These are phyloP conservation scores for Amylostereum areolatum DNA, from an alignment of 1,284 basidiomycete species.

Conservation along the genomic window DNA sequence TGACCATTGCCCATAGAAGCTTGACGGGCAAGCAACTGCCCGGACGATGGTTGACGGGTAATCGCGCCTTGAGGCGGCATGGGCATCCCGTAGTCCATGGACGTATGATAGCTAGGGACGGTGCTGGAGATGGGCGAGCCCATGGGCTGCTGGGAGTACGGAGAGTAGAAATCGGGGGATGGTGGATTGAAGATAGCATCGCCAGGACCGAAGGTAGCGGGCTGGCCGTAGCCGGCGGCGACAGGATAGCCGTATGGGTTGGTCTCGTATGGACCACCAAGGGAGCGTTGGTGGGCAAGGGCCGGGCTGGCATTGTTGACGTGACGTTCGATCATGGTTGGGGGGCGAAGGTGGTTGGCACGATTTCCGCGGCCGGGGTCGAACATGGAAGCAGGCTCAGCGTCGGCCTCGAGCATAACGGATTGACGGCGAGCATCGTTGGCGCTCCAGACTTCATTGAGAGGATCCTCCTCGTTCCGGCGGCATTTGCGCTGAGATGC, in stretches of 20 bases:
- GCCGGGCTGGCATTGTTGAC: slow-evolving; percentile 19
- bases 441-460: slow-evolving; percentile 40
- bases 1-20: slow-evolving; percentile 7
- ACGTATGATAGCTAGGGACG: slow-evolving; percentile 17
- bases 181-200: too few species aligned
- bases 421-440: slow-evolving; percentile 54
- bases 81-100: slow-evolving; percentile 15
- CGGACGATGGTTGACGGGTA: slow-evolving; percentile 12
- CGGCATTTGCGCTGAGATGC: slow-evolving; percentile 39
- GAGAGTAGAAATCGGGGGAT: slow-evolving; percentile 12
- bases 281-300: slow-evolving; percentile 18
- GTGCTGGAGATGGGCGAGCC: slow-evolving; percentile 23
- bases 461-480: slow-evolving; percentile 27
- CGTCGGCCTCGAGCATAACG: slow-evolving; percentile 46
- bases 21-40: slow-evolving; percentile 10
- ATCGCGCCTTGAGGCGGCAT: slow-evolving; percentile 6
- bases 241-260: slow-evolving; percentile 14
- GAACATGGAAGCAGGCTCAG: neutral
- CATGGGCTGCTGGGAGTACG: slow-evolving; percentile 26
- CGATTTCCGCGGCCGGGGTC: slow-evolving; percentile 20
- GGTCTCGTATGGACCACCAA: slow-evolving; percentile 13
- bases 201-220: slow-evolving; percentile 14
- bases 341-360: slow-evolving; percentile 41
- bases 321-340: slow-evolving; percentile 51
- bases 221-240: slow-evolving; percentile 12